Base-by-base conservation (phyloP, 805 yeast genomes). In the Metschnikowia kunwiensis region DNA sequence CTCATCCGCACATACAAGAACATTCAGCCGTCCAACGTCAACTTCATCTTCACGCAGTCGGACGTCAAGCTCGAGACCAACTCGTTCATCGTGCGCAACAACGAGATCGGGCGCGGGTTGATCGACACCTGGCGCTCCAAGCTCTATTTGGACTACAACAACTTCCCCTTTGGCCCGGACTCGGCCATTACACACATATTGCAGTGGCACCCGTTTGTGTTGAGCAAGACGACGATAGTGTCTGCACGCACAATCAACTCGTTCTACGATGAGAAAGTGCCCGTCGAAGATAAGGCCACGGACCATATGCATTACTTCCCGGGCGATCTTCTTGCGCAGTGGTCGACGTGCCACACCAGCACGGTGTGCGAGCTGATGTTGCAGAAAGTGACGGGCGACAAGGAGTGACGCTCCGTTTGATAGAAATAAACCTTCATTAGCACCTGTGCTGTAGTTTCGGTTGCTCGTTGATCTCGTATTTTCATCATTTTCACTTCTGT, bases 151-250 rank as follows among this genome's bases (percentile, higher is more conserved):
- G 70, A 74, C 32, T 87, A 83, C 61, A 60, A 61, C n/a, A 72
- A 72, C 39, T 85, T 85, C 61, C 74, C 74, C 10, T 58, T 59
- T 32, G 74, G 74, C 36, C 82, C 79, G 5, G 78, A 76, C 40
- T 70, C 74, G n/a, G 89, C 93, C 0, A 55, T 91, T 27, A 75
- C 86, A n/a, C 97, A 93, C 57, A 68, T 88, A 29, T 68, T 88
- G 49, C 97, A 87, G 60, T 93, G 97, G 98, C 98, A 91, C 57
- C 95, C 96, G 9, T 77, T 75, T 19, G 63, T 84, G 18, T 68
- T 93, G 47, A 73, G 83, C 36, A 82, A 78, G 52, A 70, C 93
- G 3, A 82, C 87, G 0, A 58, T 91, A 11, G 75, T 93, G 1
- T 85, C 87, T 6, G 48, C 70, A 4, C 61, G 66, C 40, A 55